Evolutionary conservation across 257 asterid species (phyloP), one percentile per base, ranked within the genome.

Genomic region (Petunia axillaris): DNA sequence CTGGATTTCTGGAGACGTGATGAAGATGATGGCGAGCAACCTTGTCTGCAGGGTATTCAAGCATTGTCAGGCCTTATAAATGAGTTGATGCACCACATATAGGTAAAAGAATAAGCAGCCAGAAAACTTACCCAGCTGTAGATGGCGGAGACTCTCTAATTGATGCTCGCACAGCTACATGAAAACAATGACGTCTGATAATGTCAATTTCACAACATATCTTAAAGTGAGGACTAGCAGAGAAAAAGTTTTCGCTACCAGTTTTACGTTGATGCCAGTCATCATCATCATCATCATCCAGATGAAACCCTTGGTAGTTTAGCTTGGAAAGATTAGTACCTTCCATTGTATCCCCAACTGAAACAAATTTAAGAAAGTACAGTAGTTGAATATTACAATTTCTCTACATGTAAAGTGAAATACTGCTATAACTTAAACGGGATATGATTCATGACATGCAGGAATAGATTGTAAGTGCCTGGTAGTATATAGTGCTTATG

Each of bases 401-500:
- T 64, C 64, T 78, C 53, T 9, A 16, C 46, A 14, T 70, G 40
- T 15, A 62, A 16, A 10, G 16, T 44, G 9, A 54, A 77, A 80
- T 67, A 76, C 50, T 13, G 62, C 77, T 71, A 48, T 25, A 25
- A 25, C 25, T 25, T 25, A 25, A 25, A 25, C 25, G 25, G 25
- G 25, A 25, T 25, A 25, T 25, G 25, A 25, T 25, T 25, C 25
- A 25, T 25, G 25, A 25, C 25, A 25, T 25, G 25, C 25, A 37
- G 46, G 59, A 46, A 50, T 57, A 58, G 60, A 2, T 15, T 53
- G 37, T 37, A 75, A 37, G 83, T 75, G 87, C 99, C 95, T 85
- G 99, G 98, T 86, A 96, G 88, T 81, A 93, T 92, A 85, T 91
- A 96, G 81, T 96, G 87, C 81, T 90, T 95, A 76, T 90, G 97